These are phyloP conservation scores for Hortiboletus rubellus DNA, from an alignment of 1,284 basidiomycete species.

Conservation along the genomic window DNA sequence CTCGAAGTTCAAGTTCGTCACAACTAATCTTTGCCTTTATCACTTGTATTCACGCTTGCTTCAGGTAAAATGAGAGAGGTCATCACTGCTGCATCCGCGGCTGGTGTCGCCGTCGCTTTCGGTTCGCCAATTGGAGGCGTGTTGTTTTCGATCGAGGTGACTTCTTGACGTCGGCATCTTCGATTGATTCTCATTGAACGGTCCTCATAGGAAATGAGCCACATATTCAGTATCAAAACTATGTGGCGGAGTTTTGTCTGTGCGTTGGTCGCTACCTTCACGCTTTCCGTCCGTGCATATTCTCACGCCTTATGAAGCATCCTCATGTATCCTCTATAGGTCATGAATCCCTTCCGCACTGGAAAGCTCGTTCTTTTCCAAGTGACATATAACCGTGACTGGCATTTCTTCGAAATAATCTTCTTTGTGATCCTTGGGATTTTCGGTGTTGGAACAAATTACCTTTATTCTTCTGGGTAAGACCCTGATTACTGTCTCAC, in stretches of 20 bases:
- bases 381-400: constrained; percentile 95
- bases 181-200: constrained; percentile 3
- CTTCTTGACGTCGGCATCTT: constrained; percentile 2
- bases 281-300: constrained; percentile 73
- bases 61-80: constrained; percentile 95
- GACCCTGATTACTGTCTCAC: constrained; percentile 12
- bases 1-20: constrained; percentile 79
- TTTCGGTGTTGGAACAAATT: constrained; percentile 72
- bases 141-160: constrained; percentile 83
- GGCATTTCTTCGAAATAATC: constrained; percentile 99
- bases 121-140: constrained; percentile 98
- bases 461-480: not conserved
- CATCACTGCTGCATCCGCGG: constrained; percentile 93
- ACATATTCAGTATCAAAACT: constrained; percentile 93
- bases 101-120: constrained; percentile 96
- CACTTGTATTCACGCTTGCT: constrained; percentile 8
- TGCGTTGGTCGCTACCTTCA: constrained; percentile 95
- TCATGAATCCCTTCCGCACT: constrained; percentile 98
- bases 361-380: constrained; percentile 98
- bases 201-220: constrained; percentile 89
- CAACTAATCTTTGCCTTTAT: constrained; percentile 1
- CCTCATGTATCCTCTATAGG: constrained; percentile 46
- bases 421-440: constrained; percentile 94
- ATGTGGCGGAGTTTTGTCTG: constrained; percentile 99
- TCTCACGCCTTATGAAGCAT: constrained; percentile 13